These are phyloP conservation scores for Mariannaea elegans DNA, from an alignment of 2,329 filamentous ascomycete species.

Conservation along the genomic window DNA sequence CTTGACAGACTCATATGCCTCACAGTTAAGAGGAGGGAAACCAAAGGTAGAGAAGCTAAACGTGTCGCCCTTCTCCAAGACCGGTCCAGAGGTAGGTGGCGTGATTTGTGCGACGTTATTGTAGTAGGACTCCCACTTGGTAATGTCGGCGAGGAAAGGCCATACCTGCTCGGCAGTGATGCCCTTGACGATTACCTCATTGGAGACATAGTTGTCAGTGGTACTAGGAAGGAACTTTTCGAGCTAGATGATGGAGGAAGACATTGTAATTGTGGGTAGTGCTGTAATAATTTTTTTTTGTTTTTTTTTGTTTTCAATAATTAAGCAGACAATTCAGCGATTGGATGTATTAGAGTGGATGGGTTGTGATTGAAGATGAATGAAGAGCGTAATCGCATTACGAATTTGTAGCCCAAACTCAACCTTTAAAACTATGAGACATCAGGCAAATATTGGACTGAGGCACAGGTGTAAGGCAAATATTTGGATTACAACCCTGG, in stretches of 20 bases:
- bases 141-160: slow-evolving; percentile 36
- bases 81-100: slow-evolving; percentile 33
- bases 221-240: slow-evolving; percentile 39
- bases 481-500: not conserved
- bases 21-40: slow-evolving; percentile 34
- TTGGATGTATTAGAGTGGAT: not conserved
- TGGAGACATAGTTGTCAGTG: slow-evolving; percentile 43
- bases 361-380: not conserved
- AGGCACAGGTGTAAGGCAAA: not conserved
- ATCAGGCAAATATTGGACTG: slow-evolving; percentile 8
- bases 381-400: not conserved
- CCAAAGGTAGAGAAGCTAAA: slow-evolving; percentile 44
- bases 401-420: not conserved
- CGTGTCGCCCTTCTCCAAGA: slow-evolving; percentile 35
- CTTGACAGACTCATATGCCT: slow-evolving; percentile 36
- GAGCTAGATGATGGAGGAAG: slow-evolving; percentile 37
- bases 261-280: not conserved
- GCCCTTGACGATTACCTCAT: slow-evolving; percentile 40
- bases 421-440: slow-evolving; percentile 5
- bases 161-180: slow-evolving; percentile 40
- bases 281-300: not conserved
- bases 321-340: not conserved
- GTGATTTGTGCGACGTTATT: slow-evolving; percentile 33
- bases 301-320: not conserved
- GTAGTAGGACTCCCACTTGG: slow-evolving; percentile 43